These are phyloP conservation scores for Vitis rupestris DNA, from an alignment of 164 flowering plant species.

Conservation along the genomic window DNA sequence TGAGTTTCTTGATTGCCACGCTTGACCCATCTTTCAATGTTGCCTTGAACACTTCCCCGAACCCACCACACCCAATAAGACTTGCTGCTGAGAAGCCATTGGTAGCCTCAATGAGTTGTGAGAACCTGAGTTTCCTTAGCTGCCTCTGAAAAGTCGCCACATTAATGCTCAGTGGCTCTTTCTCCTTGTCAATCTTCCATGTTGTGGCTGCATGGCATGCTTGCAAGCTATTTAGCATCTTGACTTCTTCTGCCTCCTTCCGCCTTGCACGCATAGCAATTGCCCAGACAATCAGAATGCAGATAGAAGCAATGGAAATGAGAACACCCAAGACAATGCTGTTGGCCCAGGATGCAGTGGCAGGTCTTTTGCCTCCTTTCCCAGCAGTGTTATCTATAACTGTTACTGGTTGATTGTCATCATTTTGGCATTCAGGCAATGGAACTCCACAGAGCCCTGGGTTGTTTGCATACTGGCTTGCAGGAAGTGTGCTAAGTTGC, in stretches of 20 bases:
- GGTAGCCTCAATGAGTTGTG: slow-evolving; percentile 69
- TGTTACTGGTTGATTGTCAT: slow-evolving; percentile 17
- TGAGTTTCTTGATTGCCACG: slow-evolving; percentile 72
- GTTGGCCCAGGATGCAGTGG: slow-evolving; percentile 65
- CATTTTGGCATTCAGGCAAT: slow-evolving; percentile 53
- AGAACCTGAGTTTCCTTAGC: slow-evolving; percentile 61
- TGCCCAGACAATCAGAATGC: slow-evolving; percentile 73
- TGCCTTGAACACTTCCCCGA: slow-evolving; percentile 76
- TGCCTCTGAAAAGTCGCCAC: slow-evolving; percentile 75
- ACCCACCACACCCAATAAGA: slow-evolving; percentile 69
- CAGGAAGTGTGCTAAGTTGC: slow-evolving; percentile 87
- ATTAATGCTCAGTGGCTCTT: slow-evolving; percentile 78
- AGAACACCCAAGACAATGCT: slow-evolving; percentile 71
- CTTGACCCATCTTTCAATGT: slow-evolving; percentile 64
- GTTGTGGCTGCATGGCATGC: slow-evolving; percentile 74
- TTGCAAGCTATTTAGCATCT: slow-evolving; percentile 68
- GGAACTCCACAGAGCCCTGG: slow-evolving; percentile 98
- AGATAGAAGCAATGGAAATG: slow-evolving; percentile 57
- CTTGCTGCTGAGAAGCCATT: slow-evolving; percentile 73
- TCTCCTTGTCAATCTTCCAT: slow-evolving; percentile 87
- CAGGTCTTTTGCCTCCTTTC: slow-evolving; percentile 12
- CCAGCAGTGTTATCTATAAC: slow-evolving; percentile 10
- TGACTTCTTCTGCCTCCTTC: slow-evolving; percentile 57
- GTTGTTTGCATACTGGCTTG: slow-evolving; percentile 69
- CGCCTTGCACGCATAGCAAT: slow-evolving; percentile 66